A percentile compares a stretch with the other conserved stretches of the same genome.
Evolutionary conservation across 768 basidiomycete species (phyloP).

Genomic region (Naematelia encephala): DNA sequence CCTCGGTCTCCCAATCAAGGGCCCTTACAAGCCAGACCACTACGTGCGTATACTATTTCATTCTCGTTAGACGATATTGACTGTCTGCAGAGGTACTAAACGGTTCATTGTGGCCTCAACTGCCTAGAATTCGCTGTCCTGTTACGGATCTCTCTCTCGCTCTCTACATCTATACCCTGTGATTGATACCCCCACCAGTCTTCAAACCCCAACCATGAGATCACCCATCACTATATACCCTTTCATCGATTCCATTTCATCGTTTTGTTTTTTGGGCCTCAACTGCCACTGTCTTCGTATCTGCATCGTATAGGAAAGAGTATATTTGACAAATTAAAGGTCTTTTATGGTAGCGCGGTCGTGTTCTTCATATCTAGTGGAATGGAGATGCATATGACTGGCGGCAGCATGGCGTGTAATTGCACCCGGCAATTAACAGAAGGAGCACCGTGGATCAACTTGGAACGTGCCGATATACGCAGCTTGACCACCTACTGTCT

Average conservation of each 20-base stretch:
- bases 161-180: not conserved
- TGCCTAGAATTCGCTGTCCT: slow-evolving; percentile 23
- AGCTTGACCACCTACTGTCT: no score
- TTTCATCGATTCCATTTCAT: not conserved
- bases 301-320: not conserved
- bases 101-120: slow-evolving; percentile 33
- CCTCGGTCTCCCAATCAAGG: slow-evolving; percentile 81
- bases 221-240: slow-evolving; percentile 2
- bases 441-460: no score
- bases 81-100: slow-evolving; percentile 24
- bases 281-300: slow-evolving; percentile 21
- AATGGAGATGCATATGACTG: not conserved
- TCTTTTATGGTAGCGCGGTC: not conserved
- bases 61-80: not conserved
- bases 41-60: slow-evolving; percentile 53
- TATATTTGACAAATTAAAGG: not conserved
- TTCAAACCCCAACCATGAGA: not conserved
- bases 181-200: slow-evolving; percentile 7
- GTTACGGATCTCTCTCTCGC: not conserved
- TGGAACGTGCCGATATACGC: no score
- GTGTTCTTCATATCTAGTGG: not conserved
- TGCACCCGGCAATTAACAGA: no score
- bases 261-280: slow-evolving; percentile 21
- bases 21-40: slow-evolving; percentile 72
- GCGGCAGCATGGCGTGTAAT: not conserved